These are phyloP conservation scores for Santalum album DNA, from an alignment of 164 flowering plant genomes.

Conservation along the genomic window DNA sequence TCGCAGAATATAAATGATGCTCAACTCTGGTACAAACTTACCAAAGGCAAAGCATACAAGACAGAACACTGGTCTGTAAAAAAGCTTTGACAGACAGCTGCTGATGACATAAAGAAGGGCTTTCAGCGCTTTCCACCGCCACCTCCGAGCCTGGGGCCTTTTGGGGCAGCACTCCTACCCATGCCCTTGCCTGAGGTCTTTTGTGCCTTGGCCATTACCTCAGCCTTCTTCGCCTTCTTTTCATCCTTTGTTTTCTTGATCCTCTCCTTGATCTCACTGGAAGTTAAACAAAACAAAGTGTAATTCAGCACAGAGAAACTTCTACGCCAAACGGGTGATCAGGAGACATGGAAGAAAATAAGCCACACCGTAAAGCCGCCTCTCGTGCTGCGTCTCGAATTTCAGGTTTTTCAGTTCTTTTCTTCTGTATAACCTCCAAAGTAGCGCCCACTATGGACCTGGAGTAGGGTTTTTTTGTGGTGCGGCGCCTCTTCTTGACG, in stretches of 20 bases:
- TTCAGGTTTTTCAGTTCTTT: conserved; percentile 2
- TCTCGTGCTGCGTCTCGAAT: not conserved
- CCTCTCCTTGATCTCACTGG: conserved; percentile 4
- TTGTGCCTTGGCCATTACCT: not conserved
- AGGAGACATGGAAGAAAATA: no score
- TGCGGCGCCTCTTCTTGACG: conserved; percentile 2
- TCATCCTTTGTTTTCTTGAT: conserved; percentile 6
- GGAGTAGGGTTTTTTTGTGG: not conserved
- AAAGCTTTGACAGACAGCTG: no score
- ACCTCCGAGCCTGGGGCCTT: not conserved
- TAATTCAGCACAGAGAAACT: no score
- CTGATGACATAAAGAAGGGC: no score
- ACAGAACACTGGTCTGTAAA: no score
- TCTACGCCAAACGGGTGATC: no score
- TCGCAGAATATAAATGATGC: no score
- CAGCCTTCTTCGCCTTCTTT: conserved; percentile 5
- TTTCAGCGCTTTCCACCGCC: conserved; percentile 7
- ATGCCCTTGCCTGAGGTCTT: not conserved
- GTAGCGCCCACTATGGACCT: conserved; percentile 3
- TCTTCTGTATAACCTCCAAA: conserved; percentile 3
- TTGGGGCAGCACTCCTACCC: not conserved
- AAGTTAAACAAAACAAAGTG: no score
- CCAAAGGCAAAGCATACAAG: no score
- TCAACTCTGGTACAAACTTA: no score
- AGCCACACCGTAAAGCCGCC: not conserved